Percentiles rank a stretch among this genome's conserved stretches.
Evolutionary conservation across 1,284 basidiomycete species (phyloP).

Genomic region (Pascua guehoae): DNA sequence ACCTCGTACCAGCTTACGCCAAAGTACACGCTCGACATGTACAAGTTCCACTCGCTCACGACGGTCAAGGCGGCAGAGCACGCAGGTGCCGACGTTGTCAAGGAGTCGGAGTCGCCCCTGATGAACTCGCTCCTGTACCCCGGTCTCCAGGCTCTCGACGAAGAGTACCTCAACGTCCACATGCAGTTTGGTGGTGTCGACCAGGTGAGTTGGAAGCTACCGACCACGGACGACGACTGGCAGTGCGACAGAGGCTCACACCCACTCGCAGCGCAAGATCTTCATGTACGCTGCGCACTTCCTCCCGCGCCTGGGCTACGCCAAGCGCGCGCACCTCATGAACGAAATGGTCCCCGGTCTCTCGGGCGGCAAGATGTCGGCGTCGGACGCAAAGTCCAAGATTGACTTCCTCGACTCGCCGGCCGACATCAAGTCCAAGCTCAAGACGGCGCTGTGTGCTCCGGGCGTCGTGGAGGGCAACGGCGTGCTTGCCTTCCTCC

Average conservation of each 20-base stretch:
- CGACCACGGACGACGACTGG: slow-evolving; percentile 38
- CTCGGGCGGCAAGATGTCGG: slow-evolving; percentile 95
- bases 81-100: slow-evolving; percentile 98
- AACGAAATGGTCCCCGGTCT: slow-evolving; percentile 97
- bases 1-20: slow-evolving; percentile 75
- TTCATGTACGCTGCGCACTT: slow-evolving; percentile 96
- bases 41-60: slow-evolving; percentile 79
- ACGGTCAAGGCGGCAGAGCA: slow-evolving; percentile 97
- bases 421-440: slow-evolving; percentile 78
- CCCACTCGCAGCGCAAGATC: slow-evolving; percentile 75
- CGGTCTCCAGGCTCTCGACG: slow-evolving; percentile 92
- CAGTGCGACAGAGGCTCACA: slow-evolving; percentile 6
- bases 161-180: slow-evolving; percentile 92
- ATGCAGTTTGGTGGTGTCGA: slow-evolving; percentile 99
- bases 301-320: slow-evolving; percentile 88
- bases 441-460: slow-evolving; percentile 89
- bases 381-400: slow-evolving; percentile 93
- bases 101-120: slow-evolving; percentile 89
- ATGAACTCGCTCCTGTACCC: slow-evolving; percentile 93
- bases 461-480: slow-evolving; percentile 89
- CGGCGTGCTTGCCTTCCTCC: slow-evolving; percentile 83
- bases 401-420: slow-evolving; percentile 95
- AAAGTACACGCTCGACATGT: slow-evolving; percentile 94
- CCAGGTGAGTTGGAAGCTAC: slow-evolving; percentile 55
- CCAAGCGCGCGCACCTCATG: slow-evolving; percentile 96